Evolutionary conservation across 2,329 filamentous ascomycete species (phyloP).

Genomic region (Pseudogymnoascus sp.): DNA sequence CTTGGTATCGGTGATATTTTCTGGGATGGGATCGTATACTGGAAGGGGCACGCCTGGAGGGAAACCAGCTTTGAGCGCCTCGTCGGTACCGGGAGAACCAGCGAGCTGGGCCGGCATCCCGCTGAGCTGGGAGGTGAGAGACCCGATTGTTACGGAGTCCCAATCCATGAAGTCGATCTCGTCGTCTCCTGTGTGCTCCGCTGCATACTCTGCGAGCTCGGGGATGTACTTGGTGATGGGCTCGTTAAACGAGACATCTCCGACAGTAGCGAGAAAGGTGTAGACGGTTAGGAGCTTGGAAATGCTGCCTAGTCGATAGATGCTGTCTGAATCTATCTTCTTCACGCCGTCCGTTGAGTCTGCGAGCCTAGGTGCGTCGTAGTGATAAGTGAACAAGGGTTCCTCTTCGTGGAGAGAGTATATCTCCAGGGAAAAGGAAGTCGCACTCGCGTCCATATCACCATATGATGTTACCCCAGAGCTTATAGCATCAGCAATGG

Average conservation of each 20-base stretch:
- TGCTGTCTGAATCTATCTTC: constrained; percentile 31
- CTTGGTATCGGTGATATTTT: not conserved
- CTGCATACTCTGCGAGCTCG: constrained; percentile 26
- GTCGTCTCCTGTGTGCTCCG: constrained; percentile 10
- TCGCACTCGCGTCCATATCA: constrained; percentile 12
- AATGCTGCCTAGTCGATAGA: constrained; percentile 36
- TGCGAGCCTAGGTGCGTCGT: constrained; percentile 27
- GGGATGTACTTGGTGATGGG: constrained; percentile 36
- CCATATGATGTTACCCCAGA: not conserved
- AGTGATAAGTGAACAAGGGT: constrained; percentile 29
- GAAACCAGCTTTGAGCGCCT: not conserved
- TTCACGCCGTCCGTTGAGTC: constrained; percentile 26
- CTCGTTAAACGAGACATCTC: constrained; percentile 32
- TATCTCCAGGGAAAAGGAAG: constrained; percentile 32
- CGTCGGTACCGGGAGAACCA: not conserved
- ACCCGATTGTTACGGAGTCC: constrained; percentile 16
- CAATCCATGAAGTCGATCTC: constrained; percentile 16
- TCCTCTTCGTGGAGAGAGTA: constrained; percentile 28
- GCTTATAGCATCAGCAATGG: not conserved
- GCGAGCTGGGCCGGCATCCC: not conserved
- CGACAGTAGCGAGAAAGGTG: constrained; percentile 33
- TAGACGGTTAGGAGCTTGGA: constrained; percentile 38
- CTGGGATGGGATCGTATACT: not conserved
- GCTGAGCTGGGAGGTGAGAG: constrained; percentile 17
- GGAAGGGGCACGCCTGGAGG: not conserved